These are phyloP conservation scores for Lachancea nothofagi DNA, from an alignment of 805 yeast genomes.

Conservation along the genomic window DNA sequence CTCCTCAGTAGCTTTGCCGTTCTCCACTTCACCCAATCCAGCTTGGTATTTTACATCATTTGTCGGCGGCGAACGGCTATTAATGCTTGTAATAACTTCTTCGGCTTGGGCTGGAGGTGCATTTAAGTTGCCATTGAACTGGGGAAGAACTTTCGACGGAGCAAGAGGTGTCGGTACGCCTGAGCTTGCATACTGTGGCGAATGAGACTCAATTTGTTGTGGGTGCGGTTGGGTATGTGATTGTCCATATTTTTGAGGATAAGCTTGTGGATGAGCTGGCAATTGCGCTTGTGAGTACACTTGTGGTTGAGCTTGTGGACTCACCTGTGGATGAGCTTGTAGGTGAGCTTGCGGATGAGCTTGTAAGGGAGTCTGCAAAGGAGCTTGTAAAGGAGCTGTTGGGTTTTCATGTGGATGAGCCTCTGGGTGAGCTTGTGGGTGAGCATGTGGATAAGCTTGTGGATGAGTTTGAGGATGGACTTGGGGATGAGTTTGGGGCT, in stretches of 20 bases:
- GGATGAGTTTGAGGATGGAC: background rate
- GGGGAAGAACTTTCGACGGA: background rate
- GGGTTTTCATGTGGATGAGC: background rate
- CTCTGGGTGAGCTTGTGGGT: background rate
- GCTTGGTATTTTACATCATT: background rate
- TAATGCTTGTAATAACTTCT: background rate
- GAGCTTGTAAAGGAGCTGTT: background rate
- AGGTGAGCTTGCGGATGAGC: background rate
- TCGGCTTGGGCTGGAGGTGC: constrained; percentile 1
- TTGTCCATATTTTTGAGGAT: too few relatives aligned
- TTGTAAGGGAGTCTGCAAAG: background rate
- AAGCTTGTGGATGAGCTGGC: background rate
- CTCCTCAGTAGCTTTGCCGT: constrained; percentile 7
- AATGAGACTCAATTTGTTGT: background rate
- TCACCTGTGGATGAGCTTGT: background rate
- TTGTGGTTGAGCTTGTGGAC: background rate
- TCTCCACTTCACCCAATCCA: background rate
- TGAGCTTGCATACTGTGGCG: background rate
- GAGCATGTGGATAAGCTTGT: background rate
- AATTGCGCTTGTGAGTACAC: background rate
- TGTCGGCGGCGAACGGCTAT: background rate
- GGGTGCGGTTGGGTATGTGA: background rate
- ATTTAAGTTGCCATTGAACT: background rate
- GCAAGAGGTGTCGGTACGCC: background rate
- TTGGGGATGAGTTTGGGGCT: background rate